These are phyloP conservation scores for Thoreauomyces humboldtii DNA, from an alignment of 192 early-diverging fungal species.

Conservation along the genomic window DNA sequence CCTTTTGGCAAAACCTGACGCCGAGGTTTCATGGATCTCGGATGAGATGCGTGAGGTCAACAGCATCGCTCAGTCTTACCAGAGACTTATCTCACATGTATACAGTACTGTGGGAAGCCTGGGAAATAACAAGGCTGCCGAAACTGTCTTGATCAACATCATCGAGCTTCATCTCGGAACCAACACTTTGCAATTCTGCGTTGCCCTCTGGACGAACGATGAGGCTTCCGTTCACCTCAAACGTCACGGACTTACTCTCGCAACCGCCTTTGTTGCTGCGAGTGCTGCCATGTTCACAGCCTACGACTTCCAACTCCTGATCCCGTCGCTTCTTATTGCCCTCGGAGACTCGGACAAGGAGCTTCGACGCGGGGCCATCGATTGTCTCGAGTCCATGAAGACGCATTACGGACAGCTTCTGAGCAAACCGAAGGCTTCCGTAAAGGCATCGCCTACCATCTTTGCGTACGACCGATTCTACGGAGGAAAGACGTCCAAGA, in stretches of 20 bases:
- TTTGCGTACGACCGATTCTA: slow-evolving; percentile 64
- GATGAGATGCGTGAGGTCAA: not conserved
- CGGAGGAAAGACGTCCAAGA: slow-evolving; percentile 37
- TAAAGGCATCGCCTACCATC: slow-evolving; percentile 28
- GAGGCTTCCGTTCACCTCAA: not conserved
- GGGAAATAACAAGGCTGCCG: slow-evolving; percentile 11
- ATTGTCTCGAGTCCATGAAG: slow-evolving; percentile 58
- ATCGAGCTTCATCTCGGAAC: slow-evolving; percentile 14
- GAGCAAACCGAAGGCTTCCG: slow-evolving; percentile 5
- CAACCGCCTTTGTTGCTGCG: not conserved
- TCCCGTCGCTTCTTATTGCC: slow-evolving; percentile 69
- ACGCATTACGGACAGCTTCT: slow-evolving; percentile 21
- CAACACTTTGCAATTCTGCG: slow-evolving; percentile 20
- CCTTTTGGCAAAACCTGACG: not conserved
- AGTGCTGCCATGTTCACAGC: not conserved
- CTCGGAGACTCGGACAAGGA: slow-evolving; percentile 51
- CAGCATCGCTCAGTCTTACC: not conserved
- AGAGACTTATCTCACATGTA: not conserved
- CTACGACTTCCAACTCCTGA: slow-evolving; percentile 48
- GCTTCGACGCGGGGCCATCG: slow-evolving; percentile 63
- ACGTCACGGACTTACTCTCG: not conserved
- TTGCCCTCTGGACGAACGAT: slow-evolving; percentile 13
- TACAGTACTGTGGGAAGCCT: not conserved
- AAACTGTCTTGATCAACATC: slow-evolving; percentile 32
- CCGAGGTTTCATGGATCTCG: not conserved